Conservation (phyloP, 805 yeast genomes). For the Cyberlindnera mycetangii region DNA sequence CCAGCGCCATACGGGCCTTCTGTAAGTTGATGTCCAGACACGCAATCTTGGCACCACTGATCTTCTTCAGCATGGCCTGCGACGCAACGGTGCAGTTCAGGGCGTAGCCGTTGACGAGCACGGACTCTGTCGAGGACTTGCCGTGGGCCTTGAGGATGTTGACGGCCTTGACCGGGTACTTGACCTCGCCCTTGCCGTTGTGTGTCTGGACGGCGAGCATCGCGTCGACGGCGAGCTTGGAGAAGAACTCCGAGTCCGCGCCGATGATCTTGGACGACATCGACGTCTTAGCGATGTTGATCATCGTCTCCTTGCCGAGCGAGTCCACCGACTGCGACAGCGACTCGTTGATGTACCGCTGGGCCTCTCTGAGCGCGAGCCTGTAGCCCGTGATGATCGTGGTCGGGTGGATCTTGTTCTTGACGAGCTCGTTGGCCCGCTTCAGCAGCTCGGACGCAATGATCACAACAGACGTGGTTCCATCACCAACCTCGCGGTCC, state of each 20-base stretch:
- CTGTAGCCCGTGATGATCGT: constrained; percentile 96
- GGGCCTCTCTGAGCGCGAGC: constrained; percentile 88
- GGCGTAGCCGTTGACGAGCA: constrained; percentile 90
- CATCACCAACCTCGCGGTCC: constrained; percentile 98
- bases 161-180: constrained; percentile 96
- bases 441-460: constrained; percentile 90
- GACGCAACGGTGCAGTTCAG: constrained; percentile 95
- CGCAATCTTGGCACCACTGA: constrained; percentile 74
- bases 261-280: constrained; percentile 98
- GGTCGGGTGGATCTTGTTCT: constrained; percentile 94
- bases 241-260: constrained; percentile 85
- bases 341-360: constrained; percentile 77
- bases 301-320: constrained; percentile 72
- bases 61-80: constrained; percentile 86
- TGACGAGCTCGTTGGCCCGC: constrained; percentile 91
- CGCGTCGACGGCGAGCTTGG: constrained; percentile 90
- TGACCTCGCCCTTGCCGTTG: constrained; percentile 80
- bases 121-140: constrained; percentile 82
- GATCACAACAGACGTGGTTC: constrained; percentile 96
- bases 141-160: constrained; percentile 97
- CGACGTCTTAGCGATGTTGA: constrained; percentile 92
- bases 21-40: constrained; percentile 92
- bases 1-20: constrained; percentile 96
- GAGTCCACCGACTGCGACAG: constrained; percentile 76
- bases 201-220: constrained; percentile 91